These are phyloP conservation scores for Candida silvatica DNA, from an alignment of 805 yeast genomes.

Conservation along the genomic window DNA sequence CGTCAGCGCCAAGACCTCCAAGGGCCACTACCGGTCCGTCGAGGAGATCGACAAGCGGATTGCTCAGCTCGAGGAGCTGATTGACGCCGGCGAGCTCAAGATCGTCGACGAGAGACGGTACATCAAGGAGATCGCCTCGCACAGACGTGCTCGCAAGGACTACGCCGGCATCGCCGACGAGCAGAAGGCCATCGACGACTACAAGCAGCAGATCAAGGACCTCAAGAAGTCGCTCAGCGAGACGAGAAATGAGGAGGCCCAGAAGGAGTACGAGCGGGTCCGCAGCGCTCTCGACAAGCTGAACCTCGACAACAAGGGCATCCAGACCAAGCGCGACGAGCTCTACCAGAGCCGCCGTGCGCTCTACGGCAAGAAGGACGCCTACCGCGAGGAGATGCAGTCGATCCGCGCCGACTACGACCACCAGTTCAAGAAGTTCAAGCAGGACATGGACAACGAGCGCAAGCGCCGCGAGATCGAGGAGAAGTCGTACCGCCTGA, in stretches of 20 bases:
- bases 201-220: conserved; percentile 65
- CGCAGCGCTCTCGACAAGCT: conserved; percentile 66
- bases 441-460: conserved; percentile 59
- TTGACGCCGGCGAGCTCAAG: conserved; percentile 71
- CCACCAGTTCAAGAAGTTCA: conserved; percentile 65
- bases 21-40: conserved; percentile 56
- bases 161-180: conserved; percentile 63
- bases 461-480: conserved; percentile 60
- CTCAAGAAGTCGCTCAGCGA: conserved; percentile 57
- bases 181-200: conserved; percentile 73
- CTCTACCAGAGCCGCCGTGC: conserved; percentile 60
- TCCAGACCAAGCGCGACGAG: conserved; percentile 57
- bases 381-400: conserved; percentile 56
- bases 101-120: conserved; percentile 85
- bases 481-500: conserved; percentile 44
- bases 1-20: conserved; percentile 62
- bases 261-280: conserved; percentile 57
- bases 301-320: conserved; percentile 47
- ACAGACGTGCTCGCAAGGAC: conserved; percentile 76
- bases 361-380: conserved; percentile 60
- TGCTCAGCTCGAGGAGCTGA: conserved; percentile 55
- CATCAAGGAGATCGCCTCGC: conserved; percentile 76
- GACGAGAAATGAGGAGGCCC: conserved; percentile 56
- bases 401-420: conserved; percentile 67
- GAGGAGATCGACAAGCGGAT: conserved; percentile 66